Percentiles rank a stretch among this genome's conserved stretches.
These are phyloP conservation scores for Blastocystis hominis DNA, from an alignment of 352 stramenopile species.

Conservation along the genomic window DNA sequence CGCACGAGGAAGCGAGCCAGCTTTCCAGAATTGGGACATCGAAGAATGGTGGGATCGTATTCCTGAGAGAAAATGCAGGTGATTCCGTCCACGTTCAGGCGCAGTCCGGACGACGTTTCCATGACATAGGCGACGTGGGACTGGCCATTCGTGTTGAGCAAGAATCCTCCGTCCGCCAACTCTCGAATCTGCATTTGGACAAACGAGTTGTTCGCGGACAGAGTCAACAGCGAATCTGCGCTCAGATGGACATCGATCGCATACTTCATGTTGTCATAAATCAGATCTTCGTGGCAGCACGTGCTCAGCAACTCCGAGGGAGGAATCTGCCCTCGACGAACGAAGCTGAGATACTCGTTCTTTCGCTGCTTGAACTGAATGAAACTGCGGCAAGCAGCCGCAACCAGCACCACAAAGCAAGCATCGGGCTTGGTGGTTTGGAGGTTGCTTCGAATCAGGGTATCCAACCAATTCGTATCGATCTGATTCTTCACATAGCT, in stretches of 20 bases:
- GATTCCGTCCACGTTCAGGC: slow-evolving; percentile 82
- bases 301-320: slow-evolving; percentile 74
- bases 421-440: slow-evolving; percentile 66
- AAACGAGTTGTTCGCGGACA: slow-evolving; percentile 77
- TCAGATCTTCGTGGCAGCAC: slow-evolving; percentile 82
- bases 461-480: slow-evolving; percentile 95
- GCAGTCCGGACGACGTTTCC: slow-evolving; percentile 75
- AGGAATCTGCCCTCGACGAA: slow-evolving; percentile 76
- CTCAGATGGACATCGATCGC: slow-evolving; percentile 79
- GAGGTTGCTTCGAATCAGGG: slow-evolving; percentile 83
- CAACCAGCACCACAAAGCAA: slow-evolving; percentile 72
- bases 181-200: slow-evolving; percentile 83
- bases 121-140: slow-evolving; percentile 91
- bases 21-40: slow-evolving; percentile 94
- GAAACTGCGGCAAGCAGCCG: slow-evolving; percentile 74
- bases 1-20: slow-evolving; percentile 95
- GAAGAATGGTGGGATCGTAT: slow-evolving; percentile 92
- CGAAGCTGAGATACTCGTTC: slow-evolving; percentile 72
- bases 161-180: slow-evolving; percentile 91
- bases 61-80: slow-evolving; percentile 96
- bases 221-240: slow-evolving; percentile 78
- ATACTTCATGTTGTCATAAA: slow-evolving; percentile 98
- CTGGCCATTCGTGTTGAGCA: slow-evolving; percentile 88
- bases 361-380: slow-evolving; percentile 69
- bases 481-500: slow-evolving; percentile 97